Base-by-base conservation (phyloP, 805 yeast species). In the Wickerhamiella sorbophila region DNA sequence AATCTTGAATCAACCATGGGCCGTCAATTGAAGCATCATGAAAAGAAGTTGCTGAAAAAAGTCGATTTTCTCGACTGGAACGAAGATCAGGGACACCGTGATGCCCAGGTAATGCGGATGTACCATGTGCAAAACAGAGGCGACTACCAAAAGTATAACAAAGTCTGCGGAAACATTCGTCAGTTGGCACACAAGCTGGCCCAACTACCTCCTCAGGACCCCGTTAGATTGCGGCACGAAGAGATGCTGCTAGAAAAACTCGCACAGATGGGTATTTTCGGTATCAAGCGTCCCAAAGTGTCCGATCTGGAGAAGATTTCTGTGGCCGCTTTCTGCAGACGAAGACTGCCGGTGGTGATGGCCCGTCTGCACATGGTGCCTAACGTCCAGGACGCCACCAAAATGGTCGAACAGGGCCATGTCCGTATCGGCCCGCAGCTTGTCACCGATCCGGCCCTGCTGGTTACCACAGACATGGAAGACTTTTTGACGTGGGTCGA, bases 401-500 rank as follows among this genome's bases (percentile, higher is more conserved):
- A 83, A 38, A 84, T 83, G 58, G 72, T 93, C 12, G 96, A 91
- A 57, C 97, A 91, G 60, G 99, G 99, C 2, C 97, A 91, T 56
- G 94, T 91, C 2, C 72, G 98, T 52, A 94, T 91, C 5, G 99
- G 99, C 0, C 97, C 97, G 10, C 81, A 85, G 57, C 79, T 93
- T 21, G 79, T 93, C 35, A 87, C 95, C 1, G 98, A 91, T 60
- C 93, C 97, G 3, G 95, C 97, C 0, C 88, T 79, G 58, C 67
- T 93, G 53, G 91, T 91, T 4, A 88, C 96, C 2, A 72, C 95
- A 57, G 84, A 76, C 53, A 71, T 91, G 81, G 99, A 91, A 59
- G 99, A 91, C 60, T 91, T 85, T 60, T 70, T 91, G 52, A 91
- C 98, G 3, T 91, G 99, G 99, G 91, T 83, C n/a, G 96, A 91